Evolutionary conservation across 2,329 filamentous ascomycete genomes (phyloP).

Genomic region (Aspergillus novofumigatus): DNA sequence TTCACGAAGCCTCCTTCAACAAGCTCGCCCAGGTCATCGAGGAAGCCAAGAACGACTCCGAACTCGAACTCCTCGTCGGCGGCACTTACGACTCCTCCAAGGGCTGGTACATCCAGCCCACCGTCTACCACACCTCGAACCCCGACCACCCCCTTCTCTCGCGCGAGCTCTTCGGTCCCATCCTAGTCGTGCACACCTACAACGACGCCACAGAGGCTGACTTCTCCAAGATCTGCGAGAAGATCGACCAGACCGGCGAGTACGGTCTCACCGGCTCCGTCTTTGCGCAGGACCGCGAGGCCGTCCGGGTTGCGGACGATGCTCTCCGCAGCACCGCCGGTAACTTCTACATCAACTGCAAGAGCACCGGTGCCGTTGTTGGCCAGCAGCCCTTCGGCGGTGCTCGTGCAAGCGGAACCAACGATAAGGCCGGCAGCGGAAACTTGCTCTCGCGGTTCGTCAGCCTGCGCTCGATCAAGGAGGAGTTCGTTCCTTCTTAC

Average conservation of each 20-base stretch:
- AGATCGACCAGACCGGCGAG: conserved; percentile 38
- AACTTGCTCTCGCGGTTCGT: conserved; percentile 64
- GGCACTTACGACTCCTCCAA: conserved; percentile 72
- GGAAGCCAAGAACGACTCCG: conserved; percentile 68
- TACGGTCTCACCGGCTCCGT: conserved; percentile 43
- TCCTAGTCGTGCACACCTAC: conserved; percentile 73
- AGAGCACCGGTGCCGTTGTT: conserved; percentile 65
- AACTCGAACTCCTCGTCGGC: conserved; percentile 69
- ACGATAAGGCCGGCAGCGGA: conserved; percentile 67
- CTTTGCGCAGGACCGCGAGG: conserved; percentile 38
- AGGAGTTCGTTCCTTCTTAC: conserved; percentile 65
- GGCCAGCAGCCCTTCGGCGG: conserved; percentile 71
- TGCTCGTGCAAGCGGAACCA: conserved; percentile 64
- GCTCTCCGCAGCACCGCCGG: conserved; percentile 36
- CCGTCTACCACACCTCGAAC: conserved; percentile 72
- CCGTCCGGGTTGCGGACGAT: conserved; percentile 33
- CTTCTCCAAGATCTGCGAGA: conserved; percentile 57
- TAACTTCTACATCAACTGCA: conserved; percentile 44
- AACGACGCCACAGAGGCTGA: conserved; percentile 59
- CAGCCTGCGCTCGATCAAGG: conserved; percentile 65
- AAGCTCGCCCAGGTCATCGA: conserved; percentile 75
- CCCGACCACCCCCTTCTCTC: conserved; percentile 69
- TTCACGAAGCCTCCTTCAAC: conserved; percentile 76
- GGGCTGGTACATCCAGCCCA: conserved; percentile 81
- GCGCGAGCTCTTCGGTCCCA: conserved; percentile 77